Base-by-base conservation (phyloP, 2,329 filamentous ascomycete genomes). In the Polytolypa hystricis region DNA sequence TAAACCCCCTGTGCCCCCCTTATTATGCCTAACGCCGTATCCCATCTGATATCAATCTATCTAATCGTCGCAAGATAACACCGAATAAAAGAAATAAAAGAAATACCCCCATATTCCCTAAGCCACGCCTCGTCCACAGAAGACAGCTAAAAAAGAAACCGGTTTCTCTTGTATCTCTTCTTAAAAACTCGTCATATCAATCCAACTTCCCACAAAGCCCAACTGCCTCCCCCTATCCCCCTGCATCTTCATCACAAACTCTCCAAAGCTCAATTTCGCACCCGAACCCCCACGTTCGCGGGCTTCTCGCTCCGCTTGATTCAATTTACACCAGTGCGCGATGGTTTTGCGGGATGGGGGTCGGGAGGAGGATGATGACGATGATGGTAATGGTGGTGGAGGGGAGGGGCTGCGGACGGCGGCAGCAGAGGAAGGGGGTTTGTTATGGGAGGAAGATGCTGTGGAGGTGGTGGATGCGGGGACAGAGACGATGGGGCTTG, bases 161-260 rank as follows among this genome's bases (percentile, higher is more conserved):
- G n/a, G n/a, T n/a, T n/a, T n/a, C 28, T 9, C 11, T 9, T n/a
- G 28, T 14, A 11, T 16, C 11, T 15, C 28, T 15, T n/a, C 15
- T 43, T 54, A 76, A 53, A 78, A 74, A 55, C 69, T 67, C 49
- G 73, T 73, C 69, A 76, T 69, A 45, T 95, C 87, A 58, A 95
- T 84, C 89, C 89, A 96, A 50, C 77, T 84, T 41, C 84, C 84
- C 31, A 95, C 68, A 58, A 94, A 89, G 47, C 84, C 82, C 42
- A 87, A 68, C 36, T 79, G 64, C 52, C 77, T 75, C 16, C 75
- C 74, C 46, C 79, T 73, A 44, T 77, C 71, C n/a, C 69, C 68
- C 47, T 77, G 74, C 64, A 91, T 84, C 33, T 80, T 78, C 26
- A 66, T 65, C 50, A 84, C 78, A 58, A 96, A 93, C 58, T 96